phyloP scores from a whole-genome alignment of 78 protist genomes.

The Chrysochromulina parva region DNA sequence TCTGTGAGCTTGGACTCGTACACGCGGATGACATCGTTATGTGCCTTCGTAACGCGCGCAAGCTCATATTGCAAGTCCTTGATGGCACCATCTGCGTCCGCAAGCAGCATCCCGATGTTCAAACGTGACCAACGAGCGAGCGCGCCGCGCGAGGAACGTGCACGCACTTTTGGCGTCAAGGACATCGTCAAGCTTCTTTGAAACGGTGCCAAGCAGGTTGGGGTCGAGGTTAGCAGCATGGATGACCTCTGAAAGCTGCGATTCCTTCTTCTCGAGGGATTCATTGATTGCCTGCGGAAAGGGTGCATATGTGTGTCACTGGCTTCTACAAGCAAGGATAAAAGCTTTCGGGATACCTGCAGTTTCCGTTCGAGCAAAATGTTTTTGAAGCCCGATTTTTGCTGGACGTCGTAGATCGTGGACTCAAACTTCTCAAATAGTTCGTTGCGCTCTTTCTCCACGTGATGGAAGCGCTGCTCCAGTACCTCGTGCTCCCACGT shows the following conservation, averaged over 20 bases:
- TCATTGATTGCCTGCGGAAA: background rate
- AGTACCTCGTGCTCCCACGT: conserved; percentile 79
- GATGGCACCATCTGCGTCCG: conserved; percentile 44
- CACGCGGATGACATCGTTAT: conserved; percentile 62
- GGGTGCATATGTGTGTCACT: no score
- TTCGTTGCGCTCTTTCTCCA: conserved; percentile 60
- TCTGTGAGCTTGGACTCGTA: conserved; percentile 65
- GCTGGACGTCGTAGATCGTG: conserved; percentile 50
- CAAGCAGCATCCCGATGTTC: no score
- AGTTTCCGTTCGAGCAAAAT: conserved; percentile 75
- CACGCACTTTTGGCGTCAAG: conserved; percentile 61
- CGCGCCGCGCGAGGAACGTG: no score
- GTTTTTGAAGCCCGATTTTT: conserved; percentile 56
- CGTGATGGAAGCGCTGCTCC: conserved; percentile 33
- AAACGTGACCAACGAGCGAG: no score
- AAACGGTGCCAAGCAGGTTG: conserved; percentile 48
- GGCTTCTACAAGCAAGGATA: no score
- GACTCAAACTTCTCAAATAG: conserved; percentile 69
- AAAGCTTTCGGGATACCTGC: background rate
- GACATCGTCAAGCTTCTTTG: conserved; percentile 59
- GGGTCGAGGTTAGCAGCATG: conserved; percentile 73
- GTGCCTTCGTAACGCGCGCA: conserved; percentile 46
- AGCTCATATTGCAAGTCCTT: conserved; percentile 54
- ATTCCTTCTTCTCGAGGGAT: conserved; percentile 75
- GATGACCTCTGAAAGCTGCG: conserved; percentile 80